phyloP scores from a whole-genome alignment of 2,329 filamentous ascomycete genomes.

The Amesomyces nigricolor region DNA sequence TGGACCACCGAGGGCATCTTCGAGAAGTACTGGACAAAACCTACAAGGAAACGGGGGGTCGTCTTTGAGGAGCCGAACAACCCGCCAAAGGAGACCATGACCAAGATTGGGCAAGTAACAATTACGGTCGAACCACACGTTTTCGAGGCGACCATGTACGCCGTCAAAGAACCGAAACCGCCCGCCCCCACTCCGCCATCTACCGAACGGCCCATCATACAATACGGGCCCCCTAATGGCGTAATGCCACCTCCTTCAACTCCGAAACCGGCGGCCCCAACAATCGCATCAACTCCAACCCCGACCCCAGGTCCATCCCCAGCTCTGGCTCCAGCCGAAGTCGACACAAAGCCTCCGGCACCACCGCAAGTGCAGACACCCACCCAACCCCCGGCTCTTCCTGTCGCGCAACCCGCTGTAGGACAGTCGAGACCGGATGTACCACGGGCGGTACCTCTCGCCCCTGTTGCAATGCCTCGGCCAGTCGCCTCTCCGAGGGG shows the following conservation, averaged over 20 bases:
- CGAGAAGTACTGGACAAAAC: constrained; percentile 73
- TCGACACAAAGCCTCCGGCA: constrained; percentile 20
- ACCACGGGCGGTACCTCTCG: constrained; percentile 3
- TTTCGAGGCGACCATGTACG: constrained; percentile 69
- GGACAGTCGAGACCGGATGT: constrained; percentile 6
- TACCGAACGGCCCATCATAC: constrained; percentile 51
- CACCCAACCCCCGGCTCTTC: constrained; percentile 10
- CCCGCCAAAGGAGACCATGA: constrained; percentile 65
- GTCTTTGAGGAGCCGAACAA: constrained; percentile 60
- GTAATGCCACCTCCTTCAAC: constrained; percentile 51
- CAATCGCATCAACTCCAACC: constrained; percentile 21
- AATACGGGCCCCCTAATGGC: constrained; percentile 61
- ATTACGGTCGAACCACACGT: constrained; percentile 76
- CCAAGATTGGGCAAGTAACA: constrained; percentile 65
- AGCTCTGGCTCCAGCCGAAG: constrained; percentile 11
- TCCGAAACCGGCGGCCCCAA: constrained; percentile 30
- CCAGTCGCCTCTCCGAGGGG: constrained; percentile 28
- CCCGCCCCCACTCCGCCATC: constrained; percentile 35
- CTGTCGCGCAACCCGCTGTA: constrained; percentile 6
- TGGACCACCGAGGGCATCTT: constrained; percentile 70
- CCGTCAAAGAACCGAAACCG: constrained; percentile 60
- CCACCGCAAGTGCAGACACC: constrained; percentile 10
- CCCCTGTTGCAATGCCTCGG: constrained; percentile 8
- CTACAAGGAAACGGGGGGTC: constrained; percentile 60
- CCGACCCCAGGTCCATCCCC: constrained; percentile 13